Evolutionary conservation across 177 flowering plant genomes (phyloP).

Genomic region (Vitis hybrid): DNA sequence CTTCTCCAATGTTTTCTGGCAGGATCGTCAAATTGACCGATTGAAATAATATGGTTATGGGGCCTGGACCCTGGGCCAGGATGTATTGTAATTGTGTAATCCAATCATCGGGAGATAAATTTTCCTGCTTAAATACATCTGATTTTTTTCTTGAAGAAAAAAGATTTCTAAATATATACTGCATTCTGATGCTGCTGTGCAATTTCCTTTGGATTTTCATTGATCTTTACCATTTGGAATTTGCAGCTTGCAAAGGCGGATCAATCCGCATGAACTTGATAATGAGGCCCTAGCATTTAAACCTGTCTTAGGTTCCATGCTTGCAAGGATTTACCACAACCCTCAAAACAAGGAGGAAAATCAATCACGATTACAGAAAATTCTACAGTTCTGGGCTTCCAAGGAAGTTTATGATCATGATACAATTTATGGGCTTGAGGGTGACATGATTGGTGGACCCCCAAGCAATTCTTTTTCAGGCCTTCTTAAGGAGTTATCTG

Average conservation of each 20-base stretch:
- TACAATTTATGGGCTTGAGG: constrained; percentile 65
- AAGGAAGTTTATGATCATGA: constrained; percentile 92
- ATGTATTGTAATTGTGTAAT: neutral
- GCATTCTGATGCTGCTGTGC: neutral
- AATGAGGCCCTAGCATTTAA: constrained; percentile 95
- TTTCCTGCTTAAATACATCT: neutral
- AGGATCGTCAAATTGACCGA: no score
- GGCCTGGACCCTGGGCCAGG: no score
- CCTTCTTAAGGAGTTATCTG: constrained; percentile 45
- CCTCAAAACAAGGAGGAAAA: constrained; percentile 91
- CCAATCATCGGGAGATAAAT: neutral
- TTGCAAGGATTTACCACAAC: constrained; percentile 86
- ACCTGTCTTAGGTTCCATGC: constrained; percentile 92
- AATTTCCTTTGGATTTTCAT: neutral
- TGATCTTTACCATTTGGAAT: constrained; percentile 8
- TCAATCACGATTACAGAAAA: constrained; percentile 83
- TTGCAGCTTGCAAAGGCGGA: constrained; percentile 84
- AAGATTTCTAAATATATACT: neutral
- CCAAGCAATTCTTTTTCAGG: constrained; percentile 46
- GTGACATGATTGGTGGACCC: constrained; percentile 82
- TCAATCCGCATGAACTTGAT: constrained; percentile 70
- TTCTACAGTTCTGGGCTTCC: constrained; percentile 95
- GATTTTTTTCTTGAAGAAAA: neutral
- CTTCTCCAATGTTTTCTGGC: no score
- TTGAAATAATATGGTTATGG: no score